phyloP scores from a whole-genome alignment of 2,329 filamentous ascomycete species.

The Paecilomyces sp. region DNA sequence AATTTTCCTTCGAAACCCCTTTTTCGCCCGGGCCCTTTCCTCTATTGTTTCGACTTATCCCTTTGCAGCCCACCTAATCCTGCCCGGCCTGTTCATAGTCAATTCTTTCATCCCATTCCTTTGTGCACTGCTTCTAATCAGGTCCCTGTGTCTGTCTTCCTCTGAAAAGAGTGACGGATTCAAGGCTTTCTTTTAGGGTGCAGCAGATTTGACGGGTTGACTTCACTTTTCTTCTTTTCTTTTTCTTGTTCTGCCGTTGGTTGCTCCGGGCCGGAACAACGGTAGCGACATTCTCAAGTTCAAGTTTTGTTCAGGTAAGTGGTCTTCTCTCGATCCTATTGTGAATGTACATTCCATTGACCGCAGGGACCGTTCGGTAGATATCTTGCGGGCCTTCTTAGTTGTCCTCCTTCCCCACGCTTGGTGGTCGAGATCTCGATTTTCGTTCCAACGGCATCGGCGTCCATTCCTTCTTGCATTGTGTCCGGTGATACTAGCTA shows the following conservation, averaged over 20 bases:
- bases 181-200: background rate
- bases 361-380: slow-evolving; percentile 6
- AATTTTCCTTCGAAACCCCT: slow-evolving; percentile 27
- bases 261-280: background rate
- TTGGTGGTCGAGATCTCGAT: slow-evolving; percentile 10
- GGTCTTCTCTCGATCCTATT: slow-evolving; percentile 6
- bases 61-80: slow-evolving; percentile 14
- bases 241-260: slow-evolving; percentile 7
- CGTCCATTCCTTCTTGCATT: slow-evolving; percentile 21
- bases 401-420: slow-evolving; percentile 1
- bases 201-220: background rate
- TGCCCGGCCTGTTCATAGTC: slow-evolving; percentile 8
- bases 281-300: slow-evolving; percentile 10
- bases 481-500: slow-evolving; percentile 15
- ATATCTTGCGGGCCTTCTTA: slow-evolving; percentile 2
- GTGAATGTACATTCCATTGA: slow-evolving; percentile 26
- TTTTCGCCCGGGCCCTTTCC: slow-evolving; percentile 11
- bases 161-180: background rate
- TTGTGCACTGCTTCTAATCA: slow-evolving; percentile 1
- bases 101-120: slow-evolving; percentile 7
- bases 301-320: slow-evolving; percentile 7
- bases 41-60: slow-evolving; percentile 13
- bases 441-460: slow-evolving; percentile 17
- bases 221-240: slow-evolving; percentile 7
- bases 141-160: background rate